Evolutionary conservation across 306 rosid species (phyloP).

Genomic region (Vigna nakashimae): DNA sequence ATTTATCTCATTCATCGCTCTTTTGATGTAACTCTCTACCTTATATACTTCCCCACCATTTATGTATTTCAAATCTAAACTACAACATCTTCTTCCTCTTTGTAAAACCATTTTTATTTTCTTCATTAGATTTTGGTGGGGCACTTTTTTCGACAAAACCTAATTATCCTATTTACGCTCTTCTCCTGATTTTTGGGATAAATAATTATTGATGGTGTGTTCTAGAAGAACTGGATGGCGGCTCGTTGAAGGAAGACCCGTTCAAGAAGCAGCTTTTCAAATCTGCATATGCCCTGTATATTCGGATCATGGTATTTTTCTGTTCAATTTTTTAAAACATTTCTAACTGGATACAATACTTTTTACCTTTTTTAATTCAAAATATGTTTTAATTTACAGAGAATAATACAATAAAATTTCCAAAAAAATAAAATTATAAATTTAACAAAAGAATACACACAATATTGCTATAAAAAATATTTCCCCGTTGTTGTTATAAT

Average conservation of each 20-base stretch:
- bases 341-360: background rate
- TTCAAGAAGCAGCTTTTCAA: background rate
- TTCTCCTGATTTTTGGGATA: background rate
- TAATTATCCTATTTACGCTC: background rate
- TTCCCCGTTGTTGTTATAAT: too few relatives aligned
- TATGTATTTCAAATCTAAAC: background rate
- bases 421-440: too few relatives aligned
- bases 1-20: background rate
- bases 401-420: too few relatives aligned
- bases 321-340: background rate
- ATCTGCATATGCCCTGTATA: background rate
- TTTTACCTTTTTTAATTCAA: background rate
- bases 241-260: background rate
- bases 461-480: too few relatives aligned
- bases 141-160: background rate
- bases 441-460: too few relatives aligned
- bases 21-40: background rate
- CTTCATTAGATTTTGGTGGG: background rate
- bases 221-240: background rate
- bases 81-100: too few relatives aligned
- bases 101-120: background rate
- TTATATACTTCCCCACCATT: background rate
- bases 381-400: background rate
- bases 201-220: background rate
- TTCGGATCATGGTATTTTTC: background rate